These are phyloP conservation scores for Thelonectria discophora DNA, from an alignment of 2,329 filamentous ascomycete genomes.

Conservation along the genomic window DNA sequence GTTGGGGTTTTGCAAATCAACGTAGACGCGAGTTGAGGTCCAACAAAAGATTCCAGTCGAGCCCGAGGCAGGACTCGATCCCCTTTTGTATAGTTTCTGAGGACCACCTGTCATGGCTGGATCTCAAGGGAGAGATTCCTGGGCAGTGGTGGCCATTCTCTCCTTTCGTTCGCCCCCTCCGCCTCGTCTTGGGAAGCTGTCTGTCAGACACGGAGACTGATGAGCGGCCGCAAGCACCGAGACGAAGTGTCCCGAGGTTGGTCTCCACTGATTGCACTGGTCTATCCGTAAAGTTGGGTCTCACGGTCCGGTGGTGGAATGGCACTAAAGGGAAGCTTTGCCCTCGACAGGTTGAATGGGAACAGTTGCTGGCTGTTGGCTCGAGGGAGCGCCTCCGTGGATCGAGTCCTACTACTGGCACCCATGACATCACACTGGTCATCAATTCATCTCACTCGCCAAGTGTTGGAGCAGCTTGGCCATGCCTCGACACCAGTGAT, in stretches of 20 bases:
- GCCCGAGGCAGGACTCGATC: neutral
- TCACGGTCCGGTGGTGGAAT: neutral
- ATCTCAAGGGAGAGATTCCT: neutral
- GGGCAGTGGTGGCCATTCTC: neutral
- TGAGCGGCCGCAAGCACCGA: neutral
- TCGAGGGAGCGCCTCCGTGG: neutral
- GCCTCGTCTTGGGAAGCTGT: neutral
- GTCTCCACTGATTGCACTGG: neutral
- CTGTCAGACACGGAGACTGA: neutral
- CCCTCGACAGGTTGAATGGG: no score
- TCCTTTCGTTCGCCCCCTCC: neutral
- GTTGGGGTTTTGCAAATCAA: neutral
- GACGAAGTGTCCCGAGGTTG: neutral
- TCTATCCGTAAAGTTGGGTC: neutral
- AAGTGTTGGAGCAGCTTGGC: neutral
- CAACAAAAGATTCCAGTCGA: neutral
- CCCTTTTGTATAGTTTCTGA: neutral
- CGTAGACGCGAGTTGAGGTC: neutral
- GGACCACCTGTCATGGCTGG: neutral
- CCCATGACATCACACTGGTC: neutral
- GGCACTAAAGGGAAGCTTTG: neutral
- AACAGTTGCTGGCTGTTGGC: neutral
- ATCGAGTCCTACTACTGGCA: neutral
- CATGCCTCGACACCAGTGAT: neutral
- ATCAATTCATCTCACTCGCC: neutral